These are phyloP conservation scores for Vitis riparia DNA, from an alignment of 164 flowering plant species.

Conservation along the genomic window DNA sequence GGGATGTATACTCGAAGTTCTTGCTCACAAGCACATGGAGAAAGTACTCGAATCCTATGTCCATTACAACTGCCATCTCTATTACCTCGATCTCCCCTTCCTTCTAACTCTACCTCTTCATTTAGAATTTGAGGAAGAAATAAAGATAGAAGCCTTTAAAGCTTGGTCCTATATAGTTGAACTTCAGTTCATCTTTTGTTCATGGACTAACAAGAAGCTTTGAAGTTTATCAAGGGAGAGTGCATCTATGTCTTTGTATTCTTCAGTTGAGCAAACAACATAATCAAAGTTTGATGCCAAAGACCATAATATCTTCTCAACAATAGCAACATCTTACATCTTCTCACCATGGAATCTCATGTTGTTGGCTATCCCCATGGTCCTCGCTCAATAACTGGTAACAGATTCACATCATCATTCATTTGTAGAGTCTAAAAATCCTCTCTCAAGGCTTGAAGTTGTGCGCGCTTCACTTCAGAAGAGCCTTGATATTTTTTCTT, in stretches of 20 bases:
- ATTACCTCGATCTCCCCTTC: no score
- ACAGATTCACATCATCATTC: constrained; percentile 20
- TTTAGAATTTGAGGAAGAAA: background rate
- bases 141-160: background rate
- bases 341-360: constrained; percentile 21
- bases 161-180: background rate
- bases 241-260: constrained; percentile 11
- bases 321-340: constrained; percentile 17
- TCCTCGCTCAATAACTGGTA: constrained; percentile 10
- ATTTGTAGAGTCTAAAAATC: constrained; percentile 15
- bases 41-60: no score
- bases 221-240: constrained; percentile 4
- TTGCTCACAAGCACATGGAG: no score
- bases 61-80: no score
- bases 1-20: no score
- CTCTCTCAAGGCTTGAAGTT: constrained; percentile 16
- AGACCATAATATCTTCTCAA: constrained; percentile 16
- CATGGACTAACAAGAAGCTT: constrained; percentile 1
- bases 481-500: constrained; percentile 21
- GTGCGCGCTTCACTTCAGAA: constrained; percentile 15
- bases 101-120: background rate
- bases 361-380: constrained; percentile 14
- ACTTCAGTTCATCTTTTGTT: background rate
- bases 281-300: constrained; percentile 5
- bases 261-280: constrained; percentile 14